Percentiles rank a stretch among this genome's conserved stretches.
phyloP scores from a whole-genome alignment of 116 monocot genomes.

The Zostera marina region DNA sequence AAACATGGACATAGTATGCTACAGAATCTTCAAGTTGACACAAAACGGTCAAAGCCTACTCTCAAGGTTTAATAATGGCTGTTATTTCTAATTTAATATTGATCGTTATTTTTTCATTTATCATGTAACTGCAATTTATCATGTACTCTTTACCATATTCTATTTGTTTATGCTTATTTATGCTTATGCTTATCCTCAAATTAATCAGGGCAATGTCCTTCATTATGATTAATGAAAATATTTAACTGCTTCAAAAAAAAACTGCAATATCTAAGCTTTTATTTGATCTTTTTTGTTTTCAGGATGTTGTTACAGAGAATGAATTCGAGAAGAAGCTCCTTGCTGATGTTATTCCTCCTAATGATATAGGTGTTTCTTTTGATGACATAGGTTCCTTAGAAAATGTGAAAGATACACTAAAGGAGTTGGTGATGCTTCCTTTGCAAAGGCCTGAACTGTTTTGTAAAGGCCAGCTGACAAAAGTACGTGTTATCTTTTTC shows the following conservation, averaged over 20 bases:
- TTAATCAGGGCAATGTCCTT: no score
- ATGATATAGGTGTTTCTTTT: constrained; percentile 95
- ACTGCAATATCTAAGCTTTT: not conserved
- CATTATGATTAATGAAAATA: no score
- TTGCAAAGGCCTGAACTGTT: constrained; percentile 92
- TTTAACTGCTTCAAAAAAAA: no score
- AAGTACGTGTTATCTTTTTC: constrained; percentile 26
- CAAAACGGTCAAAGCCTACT: constrained; percentile 72
- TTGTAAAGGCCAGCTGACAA: constrained; percentile 89
- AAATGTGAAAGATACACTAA: constrained; percentile 92
- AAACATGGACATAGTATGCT: constrained; percentile 61
- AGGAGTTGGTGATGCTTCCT: constrained; percentile 99
- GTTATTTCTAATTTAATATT: not conserved
- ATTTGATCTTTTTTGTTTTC: constrained; percentile 4
- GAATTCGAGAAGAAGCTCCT: constrained; percentile 97
- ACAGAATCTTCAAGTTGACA: constrained; percentile 63
- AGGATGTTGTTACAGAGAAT: constrained; percentile 98
- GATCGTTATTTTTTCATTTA: not conserved
- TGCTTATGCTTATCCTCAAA: no score
- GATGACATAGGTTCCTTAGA: constrained; percentile 96
- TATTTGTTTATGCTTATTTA: no score
- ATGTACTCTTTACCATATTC: no score
- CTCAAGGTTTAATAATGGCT: constrained; percentile 72
- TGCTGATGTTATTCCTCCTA: constrained; percentile 88
- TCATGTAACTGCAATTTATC: not conserved